A percentile compares a stretch with the other conserved stretches of the same genome.
Evolutionary conservation across 169 alveolate genomes (phyloP).

Genomic region (Eimeria mitis): DNA sequence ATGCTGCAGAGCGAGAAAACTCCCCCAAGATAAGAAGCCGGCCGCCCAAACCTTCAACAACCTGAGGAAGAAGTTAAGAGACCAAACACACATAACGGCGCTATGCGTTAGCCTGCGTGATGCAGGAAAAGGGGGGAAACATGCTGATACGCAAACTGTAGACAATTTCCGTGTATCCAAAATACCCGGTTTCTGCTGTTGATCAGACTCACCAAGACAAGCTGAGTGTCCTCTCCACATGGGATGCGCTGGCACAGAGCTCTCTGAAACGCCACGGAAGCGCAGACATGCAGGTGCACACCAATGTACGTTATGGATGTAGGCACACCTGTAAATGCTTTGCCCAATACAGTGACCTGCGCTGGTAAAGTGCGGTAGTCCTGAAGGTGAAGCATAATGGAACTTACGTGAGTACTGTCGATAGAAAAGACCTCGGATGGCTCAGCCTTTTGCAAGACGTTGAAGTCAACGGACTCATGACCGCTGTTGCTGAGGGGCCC

Average conservation of each 20-base stretch:
- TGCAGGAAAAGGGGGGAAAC: neutral
- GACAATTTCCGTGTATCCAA: neutral
- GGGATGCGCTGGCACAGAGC: slow-evolving; percentile 55
- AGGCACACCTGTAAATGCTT: neutral
- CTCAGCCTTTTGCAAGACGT: slow-evolving; percentile 10
- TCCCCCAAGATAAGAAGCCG: slow-evolving; percentile 62
- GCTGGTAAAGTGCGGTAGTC: neutral
- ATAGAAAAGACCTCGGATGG: slow-evolving; percentile 60
- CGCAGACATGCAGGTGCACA: neutral
- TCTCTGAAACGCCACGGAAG: slow-evolving; percentile 3
- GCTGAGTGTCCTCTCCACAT: slow-evolving; percentile 26
- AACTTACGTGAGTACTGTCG: slow-evolving; percentile 62
- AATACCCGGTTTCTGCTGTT: neutral
- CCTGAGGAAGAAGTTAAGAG: slow-evolving; percentile 6
- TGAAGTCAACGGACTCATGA: neutral
- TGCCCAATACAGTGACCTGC: neutral
- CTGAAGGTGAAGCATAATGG: neutral
- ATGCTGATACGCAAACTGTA: neutral
- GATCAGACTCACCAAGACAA: slow-evolving; percentile 34
- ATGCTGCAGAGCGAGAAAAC: neutral
- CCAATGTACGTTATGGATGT: neutral
- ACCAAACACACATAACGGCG: neutral
- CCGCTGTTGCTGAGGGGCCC: neutral
- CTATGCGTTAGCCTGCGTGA: neutral
- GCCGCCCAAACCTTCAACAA: slow-evolving; percentile 64